Conservation (phyloP, 257 asterid genomes). For the Oldenlandia corymbosa region DNA sequence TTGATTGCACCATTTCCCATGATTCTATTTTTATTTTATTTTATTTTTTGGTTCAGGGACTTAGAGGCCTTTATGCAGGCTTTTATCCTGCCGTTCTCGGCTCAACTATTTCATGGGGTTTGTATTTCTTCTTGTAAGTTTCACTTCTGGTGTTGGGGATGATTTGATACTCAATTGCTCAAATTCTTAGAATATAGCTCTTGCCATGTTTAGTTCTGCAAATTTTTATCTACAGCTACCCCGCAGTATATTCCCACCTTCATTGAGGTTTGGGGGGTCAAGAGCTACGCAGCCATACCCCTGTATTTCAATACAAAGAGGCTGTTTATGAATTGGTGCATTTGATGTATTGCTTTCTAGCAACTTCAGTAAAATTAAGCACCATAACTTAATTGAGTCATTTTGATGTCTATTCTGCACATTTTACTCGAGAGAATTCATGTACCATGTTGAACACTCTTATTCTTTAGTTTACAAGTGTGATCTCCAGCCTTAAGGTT, state of each 20-base stretch:
- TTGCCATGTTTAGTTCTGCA: background rate
- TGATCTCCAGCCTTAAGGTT: too few relatives aligned
- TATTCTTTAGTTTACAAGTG: too few relatives aligned
- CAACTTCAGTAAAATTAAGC: too few relatives aligned
- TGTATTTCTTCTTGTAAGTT: slow-evolving; percentile 91
- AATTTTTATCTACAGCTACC: background rate
- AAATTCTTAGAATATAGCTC: background rate
- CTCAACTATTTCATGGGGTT: slow-evolving; percentile 92
- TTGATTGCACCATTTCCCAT: background rate
- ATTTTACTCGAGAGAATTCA: too few relatives aligned
- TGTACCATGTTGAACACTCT: background rate
- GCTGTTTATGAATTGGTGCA: too few relatives aligned
- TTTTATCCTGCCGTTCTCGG: slow-evolving; percentile 98
- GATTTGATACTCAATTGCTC: background rate
- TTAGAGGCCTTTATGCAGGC: slow-evolving; percentile 89
- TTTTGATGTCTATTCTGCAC: too few relatives aligned
- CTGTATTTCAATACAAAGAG: too few relatives aligned
- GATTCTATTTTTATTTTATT: background rate
- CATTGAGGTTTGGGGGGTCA: too few relatives aligned
- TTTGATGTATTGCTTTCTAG: too few relatives aligned
- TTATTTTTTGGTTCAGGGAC: slow-evolving; percentile 51
- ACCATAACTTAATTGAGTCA: too few relatives aligned
- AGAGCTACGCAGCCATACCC: too few relatives aligned
- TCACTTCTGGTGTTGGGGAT: slow-evolving; percentile 5
- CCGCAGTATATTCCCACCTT: too few relatives aligned